Evolutionary conservation across 106 monocot genomes (phyloP).

Genomic region (Alisma plantagoaquatica): DNA sequence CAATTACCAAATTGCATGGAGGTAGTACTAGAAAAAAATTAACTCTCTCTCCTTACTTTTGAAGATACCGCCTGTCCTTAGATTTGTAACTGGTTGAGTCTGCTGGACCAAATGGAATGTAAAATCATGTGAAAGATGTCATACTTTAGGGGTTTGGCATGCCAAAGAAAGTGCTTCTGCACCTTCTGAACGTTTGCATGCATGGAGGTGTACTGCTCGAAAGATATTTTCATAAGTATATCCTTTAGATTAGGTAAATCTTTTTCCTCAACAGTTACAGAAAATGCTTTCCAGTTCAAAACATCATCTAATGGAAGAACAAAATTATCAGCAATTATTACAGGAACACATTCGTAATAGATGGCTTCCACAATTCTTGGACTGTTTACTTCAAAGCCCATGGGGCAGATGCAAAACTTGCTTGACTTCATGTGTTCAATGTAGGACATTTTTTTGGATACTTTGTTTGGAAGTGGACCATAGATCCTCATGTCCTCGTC

Average conservation of each 20-base stretch:
- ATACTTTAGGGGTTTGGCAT: conserved; percentile 60
- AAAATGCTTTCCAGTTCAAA: conserved; percentile 80
- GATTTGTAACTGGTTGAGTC: conserved; percentile 64
- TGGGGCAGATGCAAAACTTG: conserved; percentile 71
- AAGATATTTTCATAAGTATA: conserved; percentile 53
- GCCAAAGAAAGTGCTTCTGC: conserved; percentile 94
- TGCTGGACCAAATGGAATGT: conserved; percentile 87
- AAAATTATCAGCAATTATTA: conserved; percentile 85
- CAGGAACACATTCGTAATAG: conserved; percentile 80
- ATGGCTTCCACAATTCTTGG: conserved; percentile 82
- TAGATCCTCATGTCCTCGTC: conserved; percentile 54
- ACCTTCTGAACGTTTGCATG: conserved; percentile 47
- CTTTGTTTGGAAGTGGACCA: conserved; percentile 25
- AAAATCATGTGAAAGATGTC: conserved; percentile 95
- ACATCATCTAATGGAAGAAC: conserved; percentile 81
- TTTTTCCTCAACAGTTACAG: conserved; percentile 69
- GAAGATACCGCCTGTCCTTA: no score
- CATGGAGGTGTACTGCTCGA: conserved; percentile 49
- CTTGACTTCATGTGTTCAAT: conserved; percentile 68
- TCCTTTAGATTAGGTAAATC: conserved; percentile 75
- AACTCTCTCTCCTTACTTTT: no score
- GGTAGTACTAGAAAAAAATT: no score
- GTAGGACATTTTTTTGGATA: conserved; percentile 43
- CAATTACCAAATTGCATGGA: no score
- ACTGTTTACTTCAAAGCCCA: conserved; percentile 87